phyloP scores from a whole-genome alignment of 179 eudicot species.

The Patellifolia procumbens region DNA sequence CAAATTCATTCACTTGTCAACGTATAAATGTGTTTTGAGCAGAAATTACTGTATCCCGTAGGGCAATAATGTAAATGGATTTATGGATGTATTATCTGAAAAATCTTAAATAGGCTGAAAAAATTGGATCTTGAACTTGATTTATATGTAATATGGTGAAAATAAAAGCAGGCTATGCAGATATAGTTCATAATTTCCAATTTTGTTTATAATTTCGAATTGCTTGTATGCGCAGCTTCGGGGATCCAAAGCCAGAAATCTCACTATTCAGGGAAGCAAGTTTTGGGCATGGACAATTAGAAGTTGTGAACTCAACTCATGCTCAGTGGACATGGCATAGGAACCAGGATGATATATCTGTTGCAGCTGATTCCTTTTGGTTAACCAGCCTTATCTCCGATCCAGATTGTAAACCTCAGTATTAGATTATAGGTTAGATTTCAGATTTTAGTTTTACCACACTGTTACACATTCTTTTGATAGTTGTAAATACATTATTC shows the following conservation, averaged over 20 bases:
- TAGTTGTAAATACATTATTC: neutral
- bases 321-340: slow-evolving; percentile 79
- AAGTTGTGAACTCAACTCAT: slow-evolving; percentile 58
- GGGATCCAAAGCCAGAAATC: slow-evolving; percentile 40
- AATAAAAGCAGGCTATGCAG: too few species aligned
- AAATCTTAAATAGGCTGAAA: neutral
- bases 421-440: neutral
- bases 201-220: neutral
- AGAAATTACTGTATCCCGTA: too few species aligned
- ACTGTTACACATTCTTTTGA: neutral
- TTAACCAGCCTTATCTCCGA: slow-evolving; percentile 43
- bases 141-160: neutral
- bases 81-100: too few species aligned
- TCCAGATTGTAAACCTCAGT: slow-evolving; percentile 21
- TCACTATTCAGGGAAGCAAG: slow-evolving; percentile 75
- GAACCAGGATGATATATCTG: slow-evolving; percentile 53
- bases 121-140: neutral
- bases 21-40: too few species aligned
- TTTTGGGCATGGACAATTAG: slow-evolving; percentile 65
- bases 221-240: slow-evolving; percentile 35
- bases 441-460: neutral
- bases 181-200: neutral
- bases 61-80: too few species aligned
- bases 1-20: too few species aligned
- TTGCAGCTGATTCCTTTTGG: slow-evolving; percentile 53